Evolutionary conservation across 1,284 basidiomycete species (phyloP).

Genomic region (Termitomyces sp.): DNA sequence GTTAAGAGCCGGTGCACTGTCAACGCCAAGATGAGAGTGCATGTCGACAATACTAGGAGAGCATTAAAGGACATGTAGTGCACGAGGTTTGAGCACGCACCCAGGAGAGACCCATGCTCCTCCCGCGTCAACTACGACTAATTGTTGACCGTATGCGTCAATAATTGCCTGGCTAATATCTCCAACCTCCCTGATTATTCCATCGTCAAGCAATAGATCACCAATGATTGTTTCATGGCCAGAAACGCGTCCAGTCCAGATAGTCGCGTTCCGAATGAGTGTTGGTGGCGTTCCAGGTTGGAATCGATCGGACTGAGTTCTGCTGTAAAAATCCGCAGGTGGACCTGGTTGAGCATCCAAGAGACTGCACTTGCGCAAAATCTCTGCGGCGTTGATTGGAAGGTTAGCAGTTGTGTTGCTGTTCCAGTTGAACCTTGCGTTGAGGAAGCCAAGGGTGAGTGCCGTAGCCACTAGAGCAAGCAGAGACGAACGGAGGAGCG

Average conservation of each 20-base stretch:
- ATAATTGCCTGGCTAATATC: constrained; percentile 32
- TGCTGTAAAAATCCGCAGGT: constrained; percentile 47
- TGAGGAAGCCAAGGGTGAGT: constrained; percentile 17
- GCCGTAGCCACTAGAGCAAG: constrained; percentile 21
- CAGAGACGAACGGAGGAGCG: constrained; percentile 1
- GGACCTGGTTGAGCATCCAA: constrained; percentile 46
- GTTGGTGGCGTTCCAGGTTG: constrained; percentile 58
- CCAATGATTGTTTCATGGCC: constrained; percentile 63
- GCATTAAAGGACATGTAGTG: not conserved
- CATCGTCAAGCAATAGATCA: constrained; percentile 53
- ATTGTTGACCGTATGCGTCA: constrained; percentile 24
- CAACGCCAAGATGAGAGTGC: constrained; percentile 74
- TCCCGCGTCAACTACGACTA: constrained; percentile 32
- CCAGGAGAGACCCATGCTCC: constrained; percentile 66
- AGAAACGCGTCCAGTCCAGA: constrained; percentile 76
- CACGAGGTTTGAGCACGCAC: constrained; percentile 21
- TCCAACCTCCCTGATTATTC: constrained; percentile 52
- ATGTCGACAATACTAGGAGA: constrained; percentile 57
- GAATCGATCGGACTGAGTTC: constrained; percentile 66
- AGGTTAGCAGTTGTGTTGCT: constrained; percentile 20
- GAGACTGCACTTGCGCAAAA: constrained; percentile 43
- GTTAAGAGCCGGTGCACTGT: constrained; percentile 47
- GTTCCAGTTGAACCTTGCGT: constrained; percentile 17
- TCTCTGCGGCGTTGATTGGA: constrained; percentile 41
- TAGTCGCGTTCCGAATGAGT: constrained; percentile 71